Evolutionary conservation across 257 asterid species (phyloP), one percentile per base, ranked within the genome.

Genomic region (Ligustrum vulgare): DNA sequence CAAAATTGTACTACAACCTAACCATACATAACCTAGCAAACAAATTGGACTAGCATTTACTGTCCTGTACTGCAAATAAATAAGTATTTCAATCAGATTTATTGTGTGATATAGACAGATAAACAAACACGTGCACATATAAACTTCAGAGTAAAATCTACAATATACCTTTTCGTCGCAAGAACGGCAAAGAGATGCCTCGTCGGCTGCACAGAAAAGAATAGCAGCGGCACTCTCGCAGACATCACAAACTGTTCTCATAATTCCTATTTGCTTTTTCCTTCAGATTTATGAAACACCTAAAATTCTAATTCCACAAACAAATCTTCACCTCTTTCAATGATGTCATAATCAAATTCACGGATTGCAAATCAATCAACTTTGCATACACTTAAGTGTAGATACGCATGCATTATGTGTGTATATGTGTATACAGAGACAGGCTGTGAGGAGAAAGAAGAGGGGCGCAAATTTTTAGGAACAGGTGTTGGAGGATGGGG

Each of bases 151-250:
- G 20, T 3, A 23, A 18, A 9, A n/a, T 32, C 5, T 35, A 64
- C 9, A 0, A 2, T 33, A 35, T 77, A 93, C 98, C 97, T 94
- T 88, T 23, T 94, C 89, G 73, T 94, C 98, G 74, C 98, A 94
- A 63, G 94, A 80, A 65, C 88, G 88, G 66, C 98, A 94, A 13
- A 94, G 95, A 78, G 96, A 90, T 73, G 98, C 98, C 89, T 93
- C 98, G 69, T 93, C 98, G 60, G 98, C 98, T 45, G 98, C 97
- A 79, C 98, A 92, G 82, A 94, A 94, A 35, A 94, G 74, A 79
- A 88, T 86, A 33, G 98, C 98, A 69, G 96, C 97, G 45, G 98
- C 97, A 74, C 94, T 88, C 83, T 91, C 98, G 73, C 98, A 94
- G 11, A 86, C 97, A 80, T 92, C 98, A 81, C 98, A 94, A 45